These are phyloP conservation scores for Ogataea dorogensis DNA, from an alignment of 805 yeast species.

Conservation along the genomic window DNA sequence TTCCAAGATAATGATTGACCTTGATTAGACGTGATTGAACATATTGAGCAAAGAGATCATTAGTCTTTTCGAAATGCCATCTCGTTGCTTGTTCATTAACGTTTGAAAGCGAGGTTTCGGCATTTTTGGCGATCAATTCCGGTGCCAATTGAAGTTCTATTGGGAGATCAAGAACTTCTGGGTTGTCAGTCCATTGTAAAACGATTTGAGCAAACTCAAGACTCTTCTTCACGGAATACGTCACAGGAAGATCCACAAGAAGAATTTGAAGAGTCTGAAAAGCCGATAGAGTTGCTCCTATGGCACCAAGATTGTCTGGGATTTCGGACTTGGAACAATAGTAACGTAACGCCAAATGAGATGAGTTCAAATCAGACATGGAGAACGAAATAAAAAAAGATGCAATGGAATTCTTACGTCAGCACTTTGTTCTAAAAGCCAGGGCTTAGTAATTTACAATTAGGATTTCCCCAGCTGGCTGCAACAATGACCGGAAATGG, in stretches of 20 bases:
- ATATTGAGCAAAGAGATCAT: slow-evolving; percentile 17
- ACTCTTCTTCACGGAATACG: background rate
- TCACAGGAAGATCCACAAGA: slow-evolving; percentile 12
- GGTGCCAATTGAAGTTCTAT: background rate
- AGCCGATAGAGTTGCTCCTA: slow-evolving; percentile 1
- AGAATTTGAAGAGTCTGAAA: slow-evolving; percentile 2
- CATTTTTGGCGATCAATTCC: background rate
- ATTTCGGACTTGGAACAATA: slow-evolving; percentile 14
- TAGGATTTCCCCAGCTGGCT: too few relatives aligned
- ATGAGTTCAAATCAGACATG: too few relatives aligned
- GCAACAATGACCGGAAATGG: too few relatives aligned
- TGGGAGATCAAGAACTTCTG: slow-evolving; percentile 3
- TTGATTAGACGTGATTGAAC: slow-evolving; percentile 23
- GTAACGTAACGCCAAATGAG: slow-evolving; percentile 4
- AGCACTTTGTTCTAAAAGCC: too few relatives aligned
- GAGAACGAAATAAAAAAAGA: too few relatives aligned
- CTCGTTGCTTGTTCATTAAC: background rate
- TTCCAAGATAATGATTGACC: slow-evolving; percentile 18
- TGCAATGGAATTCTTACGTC: too few relatives aligned
- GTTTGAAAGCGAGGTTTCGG: background rate
- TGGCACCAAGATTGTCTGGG: slow-evolving; percentile 12
- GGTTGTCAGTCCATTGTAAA: background rate
- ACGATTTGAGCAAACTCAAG: slow-evolving; percentile 1
- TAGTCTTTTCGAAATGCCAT: slow-evolving; percentile 8
- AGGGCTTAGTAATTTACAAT: too few relatives aligned